phyloP scores from a whole-genome alignment of 306 rosid genomes.

The Citrullus mucosospermus region DNA sequence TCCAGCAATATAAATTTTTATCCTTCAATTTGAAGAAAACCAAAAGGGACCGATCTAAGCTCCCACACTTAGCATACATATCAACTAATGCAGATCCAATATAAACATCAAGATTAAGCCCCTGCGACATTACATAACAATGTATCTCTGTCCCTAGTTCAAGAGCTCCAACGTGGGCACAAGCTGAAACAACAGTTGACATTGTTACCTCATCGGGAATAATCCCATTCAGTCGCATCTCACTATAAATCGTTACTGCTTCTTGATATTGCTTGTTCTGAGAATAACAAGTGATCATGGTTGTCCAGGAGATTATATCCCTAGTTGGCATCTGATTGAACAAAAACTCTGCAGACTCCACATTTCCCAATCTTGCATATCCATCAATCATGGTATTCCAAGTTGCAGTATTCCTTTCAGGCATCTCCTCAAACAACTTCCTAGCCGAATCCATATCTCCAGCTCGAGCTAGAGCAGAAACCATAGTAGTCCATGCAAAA shows the following conservation, averaged over 20 bases:
- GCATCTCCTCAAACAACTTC: conserved; percentile 41
- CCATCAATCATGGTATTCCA: conserved; percentile 75
- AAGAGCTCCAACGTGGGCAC: conserved; percentile 77
- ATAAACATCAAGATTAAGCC: conserved; percentile 58
- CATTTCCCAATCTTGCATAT: conserved; percentile 36
- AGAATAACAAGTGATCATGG: conserved; percentile 51
- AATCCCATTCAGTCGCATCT: conserved; percentile 38
- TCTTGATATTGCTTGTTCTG: conserved; percentile 30
- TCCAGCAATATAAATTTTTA: conserved; percentile 78
- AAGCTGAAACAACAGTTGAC: conserved; percentile 48
- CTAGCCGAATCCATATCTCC: conserved; percentile 42
- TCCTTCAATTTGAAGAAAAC: conserved; percentile 49
- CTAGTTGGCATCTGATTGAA: conserved; percentile 40
- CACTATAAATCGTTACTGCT: conserved; percentile 36
- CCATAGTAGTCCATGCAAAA: conserved; percentile 60
- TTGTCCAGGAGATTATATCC: conserved; percentile 73
- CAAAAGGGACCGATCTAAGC: conserved; percentile 52
- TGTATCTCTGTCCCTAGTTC: conserved; percentile 62
- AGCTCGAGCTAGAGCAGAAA: conserved; percentile 30
- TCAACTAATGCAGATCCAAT: conserved; percentile 66
- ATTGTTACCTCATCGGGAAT: conserved; percentile 60
- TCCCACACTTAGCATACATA: conserved; percentile 84
- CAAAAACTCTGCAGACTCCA: conserved; percentile 36
- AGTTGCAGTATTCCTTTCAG: conserved; percentile 37
- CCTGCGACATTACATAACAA: conserved; percentile 35